Conservation (phyloP, 2,329 filamentous ascomycete species). For the Pseudogymnoascus sp. region DNA sequence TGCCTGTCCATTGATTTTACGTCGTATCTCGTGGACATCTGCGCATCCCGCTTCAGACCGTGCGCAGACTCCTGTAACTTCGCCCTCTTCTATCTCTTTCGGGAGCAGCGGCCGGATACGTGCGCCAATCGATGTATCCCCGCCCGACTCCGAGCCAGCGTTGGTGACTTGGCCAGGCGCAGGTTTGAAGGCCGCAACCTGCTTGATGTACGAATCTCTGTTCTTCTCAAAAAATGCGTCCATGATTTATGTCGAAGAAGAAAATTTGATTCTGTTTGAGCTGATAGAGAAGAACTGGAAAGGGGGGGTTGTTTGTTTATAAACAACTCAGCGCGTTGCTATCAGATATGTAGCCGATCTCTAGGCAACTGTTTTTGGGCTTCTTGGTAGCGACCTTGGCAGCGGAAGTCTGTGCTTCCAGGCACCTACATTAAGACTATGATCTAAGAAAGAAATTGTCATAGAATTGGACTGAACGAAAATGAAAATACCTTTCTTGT, state of each 20-base stretch:
- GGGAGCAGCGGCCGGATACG: slow-evolving; percentile 11
- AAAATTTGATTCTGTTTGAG: background rate
- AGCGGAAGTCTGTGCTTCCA: background rate
- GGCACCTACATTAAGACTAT: background rate
- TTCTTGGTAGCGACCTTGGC: background rate
- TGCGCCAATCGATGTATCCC: slow-evolving; percentile 2
- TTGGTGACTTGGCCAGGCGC: background rate
- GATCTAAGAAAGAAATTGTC: background rate
- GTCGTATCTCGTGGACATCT: slow-evolving; percentile 12
- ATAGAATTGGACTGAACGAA: background rate
- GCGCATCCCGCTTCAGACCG: background rate
- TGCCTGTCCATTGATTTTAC: slow-evolving; percentile 10
- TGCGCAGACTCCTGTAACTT: background rate
- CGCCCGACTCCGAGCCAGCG: background rate
- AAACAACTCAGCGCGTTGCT: background rate
- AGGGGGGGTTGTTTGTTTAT: background rate
- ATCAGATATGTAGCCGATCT: background rate
- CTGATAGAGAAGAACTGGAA: background rate
- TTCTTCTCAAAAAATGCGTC: background rate
- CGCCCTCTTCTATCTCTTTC: background rate
- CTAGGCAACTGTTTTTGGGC: background rate
- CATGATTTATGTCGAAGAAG: background rate
- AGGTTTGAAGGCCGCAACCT: slow-evolving; percentile 5
- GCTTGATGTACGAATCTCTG: background rate
- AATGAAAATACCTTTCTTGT: background rate